Base-by-base conservation (phyloP, 495 filamentous ascomycete species). In the Bacidia gigantensis region DNA sequence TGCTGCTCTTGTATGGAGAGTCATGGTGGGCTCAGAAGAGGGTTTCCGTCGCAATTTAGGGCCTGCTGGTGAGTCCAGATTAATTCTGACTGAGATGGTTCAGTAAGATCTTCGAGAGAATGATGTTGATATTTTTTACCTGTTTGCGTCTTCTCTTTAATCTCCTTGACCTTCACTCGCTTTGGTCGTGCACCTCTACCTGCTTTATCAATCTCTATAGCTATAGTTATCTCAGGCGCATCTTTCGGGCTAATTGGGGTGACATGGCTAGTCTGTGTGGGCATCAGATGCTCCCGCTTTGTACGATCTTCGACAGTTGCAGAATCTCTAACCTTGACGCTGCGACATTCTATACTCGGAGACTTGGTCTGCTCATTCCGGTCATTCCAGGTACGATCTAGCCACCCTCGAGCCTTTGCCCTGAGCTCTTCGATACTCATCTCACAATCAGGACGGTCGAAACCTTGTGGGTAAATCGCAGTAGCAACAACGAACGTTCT, bases 1-100 rank as follows among this genome's bases (percentile, higher is more conserved):
- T 1, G 92, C 92, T 49, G 89, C 90, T 48, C 80, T 86, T 17
- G 92, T 98, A 61, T 96, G 86, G 56, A 98, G 77, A 1, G 92
- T 98, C 89, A 98, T 96, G 1, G 92, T 98, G 23, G 88, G 86
- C 62, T 95, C 88, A 1, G 76, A 65, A 11, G 77, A 75, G 63
- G 83, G 86, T 69, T 86, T 89, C 45, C 78, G 73, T 41, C 75
- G 82, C 24, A 87, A 74, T 63, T 88, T 94, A 1, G 79, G 79
- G 12, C 78, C 77, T 0, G 84, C 83, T 0, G 89, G 89, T 11
- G 89, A 96, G 56, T 86, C 84, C 40, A 96, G 72, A 54, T 95
- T 96, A 47, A 87, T 86, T 76, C 92, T 88, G 64, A 96, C 89
- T 89, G n/a, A 56, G 29, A 55, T 9, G 39, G 42, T 23, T 71